phyloP scores from a whole-genome alignment of 805 yeast species.

The Kodamaea kaohsiungensis region DNA sequence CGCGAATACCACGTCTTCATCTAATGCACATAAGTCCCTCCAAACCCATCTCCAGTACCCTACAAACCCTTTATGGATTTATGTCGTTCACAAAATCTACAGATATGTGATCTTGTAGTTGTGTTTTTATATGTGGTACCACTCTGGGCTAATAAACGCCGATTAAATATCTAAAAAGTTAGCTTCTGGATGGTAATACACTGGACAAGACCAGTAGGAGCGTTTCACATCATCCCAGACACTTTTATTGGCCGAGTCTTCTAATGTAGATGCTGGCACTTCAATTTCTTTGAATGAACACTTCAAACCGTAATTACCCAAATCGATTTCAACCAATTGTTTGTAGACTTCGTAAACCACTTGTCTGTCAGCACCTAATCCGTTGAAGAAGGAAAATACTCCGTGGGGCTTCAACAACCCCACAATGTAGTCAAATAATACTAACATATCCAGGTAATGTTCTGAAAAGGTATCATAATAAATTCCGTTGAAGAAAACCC shows the following conservation, averaged over 20 bases:
- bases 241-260: slow-evolving; percentile 33
- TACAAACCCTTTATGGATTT: no score
- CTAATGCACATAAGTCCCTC: no score
- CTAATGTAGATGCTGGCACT: slow-evolving; percentile 44
- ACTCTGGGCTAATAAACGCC: background rate
- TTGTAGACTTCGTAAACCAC: slow-evolving; percentile 68
- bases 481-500: slow-evolving; percentile 81
- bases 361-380: slow-evolving; percentile 52
- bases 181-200: slow-evolving; percentile 66
- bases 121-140: background rate
- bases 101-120: background rate
- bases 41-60: no score
- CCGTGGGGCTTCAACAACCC: slow-evolving; percentile 84
- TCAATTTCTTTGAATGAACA: slow-evolving; percentile 54
- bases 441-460: slow-evolving; percentile 86
- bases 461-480: slow-evolving; percentile 94
- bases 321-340: slow-evolving; percentile 76
- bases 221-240: slow-evolving; percentile 65
- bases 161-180: slow-evolving; percentile 35
- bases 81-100: no score
- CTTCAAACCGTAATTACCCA: slow-evolving; percentile 73
- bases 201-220: slow-evolving; percentile 69
- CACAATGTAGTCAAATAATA: slow-evolving; percentile 75
- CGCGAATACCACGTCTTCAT: no score
- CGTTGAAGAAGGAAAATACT: slow-evolving; percentile 87